Evolutionary conservation across 148 eudicot species (phyloP), one percentile per base, ranked within the genome.

Genomic region (Rhododendron griersonianum): DNA sequence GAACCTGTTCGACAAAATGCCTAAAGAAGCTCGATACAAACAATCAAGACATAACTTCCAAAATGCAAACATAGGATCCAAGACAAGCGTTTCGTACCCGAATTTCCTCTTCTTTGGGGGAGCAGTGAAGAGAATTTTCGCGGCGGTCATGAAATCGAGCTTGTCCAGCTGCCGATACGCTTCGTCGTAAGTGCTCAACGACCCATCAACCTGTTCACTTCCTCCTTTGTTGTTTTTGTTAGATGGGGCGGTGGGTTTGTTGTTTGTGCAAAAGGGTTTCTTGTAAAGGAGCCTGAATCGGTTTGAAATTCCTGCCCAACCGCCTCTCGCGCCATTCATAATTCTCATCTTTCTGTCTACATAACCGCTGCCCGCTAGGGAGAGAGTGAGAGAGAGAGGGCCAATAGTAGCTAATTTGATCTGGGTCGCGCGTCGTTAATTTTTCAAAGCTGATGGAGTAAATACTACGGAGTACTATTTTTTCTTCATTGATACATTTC

Each of bases 61-160:
- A 89, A 13, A 55, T 3, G 2, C 16, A 3, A 61, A 41, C 41
- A 6, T 16, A 16, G 41, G 86, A 78, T 30, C 30, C 78, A 8
- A 50, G 77, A 73, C 23, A 75, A 71, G 71, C 41, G 30, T 55
- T 33, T 37, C 67, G 37, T 89, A 96, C 99, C 99, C 98, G 74
- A 96, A 95, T 89, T 91, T 93, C 92, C 90, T 92, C 87, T 88
- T 84, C 76, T 89, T 92, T 3, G 91, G 91, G 18, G 96, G 90
- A 51, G 82, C 65, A 19, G 92, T 85, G 86, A 96, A 95, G 69
- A 95, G 92, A 61, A 96, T 95, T 81, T 92, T 94, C 13, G 99
- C 92, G 30, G 99, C 99, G 44, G 91, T 93, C 91, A 86, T 89
- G 86, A 96, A 95, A 87, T 96, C 91, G 84, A 96, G 98, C 16